Percentiles rank a stretch among this genome's conserved stretches.
Conservation (phyloP, 768 basidiomycete genomes). For the Pleurotus giganteus region DNA sequence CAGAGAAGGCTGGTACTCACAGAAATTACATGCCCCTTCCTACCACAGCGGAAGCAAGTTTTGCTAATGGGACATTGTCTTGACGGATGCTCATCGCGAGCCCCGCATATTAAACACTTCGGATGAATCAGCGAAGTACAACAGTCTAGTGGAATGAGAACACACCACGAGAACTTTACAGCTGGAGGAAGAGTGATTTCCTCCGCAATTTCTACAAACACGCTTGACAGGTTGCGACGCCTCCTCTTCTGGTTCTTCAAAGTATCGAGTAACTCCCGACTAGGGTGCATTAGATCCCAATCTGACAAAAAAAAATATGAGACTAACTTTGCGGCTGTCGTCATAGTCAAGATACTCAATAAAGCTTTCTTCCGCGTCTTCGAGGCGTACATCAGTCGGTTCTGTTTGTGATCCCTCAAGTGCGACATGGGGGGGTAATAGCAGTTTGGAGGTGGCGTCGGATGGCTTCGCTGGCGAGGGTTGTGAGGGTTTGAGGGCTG, state of each 20-base stretch:
- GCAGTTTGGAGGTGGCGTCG: conserved; percentile 28
- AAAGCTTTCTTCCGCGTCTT: conserved; percentile 52
- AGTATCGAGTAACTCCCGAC: conserved; percentile 61
- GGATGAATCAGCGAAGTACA: conserved; percentile 2
- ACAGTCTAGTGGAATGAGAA: conserved; percentile 8
- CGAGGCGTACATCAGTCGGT: conserved; percentile 38
- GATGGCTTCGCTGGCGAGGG: conserved; percentile 8
- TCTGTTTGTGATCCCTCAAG: conserved; percentile 54
- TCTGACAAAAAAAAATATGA: too few species aligned
- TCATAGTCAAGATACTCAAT: conserved; percentile 82
- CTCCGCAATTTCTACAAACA: conserved; percentile 78
- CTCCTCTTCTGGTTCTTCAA: conserved; percentile 46
- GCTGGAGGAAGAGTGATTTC: conserved; percentile 62
- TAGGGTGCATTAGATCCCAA: conserved; percentile 29
- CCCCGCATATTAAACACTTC: conserved; percentile 81
- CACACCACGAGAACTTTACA: conserved; percentile 74
- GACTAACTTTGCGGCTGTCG: conserved; percentile 50
- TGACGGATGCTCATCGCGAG: conserved; percentile 74
- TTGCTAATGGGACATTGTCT: conserved; percentile 79
- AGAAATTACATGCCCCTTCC: conserved; percentile 78
- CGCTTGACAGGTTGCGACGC: conserved; percentile 42
- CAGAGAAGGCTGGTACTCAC: conserved; percentile 33
- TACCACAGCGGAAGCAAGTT: conserved; percentile 76
- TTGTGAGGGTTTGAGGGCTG: conserved; percentile 16
- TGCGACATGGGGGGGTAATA: conserved; percentile 71